Evolutionary conservation across 257 asterid genomes (phyloP), one percentile per base, ranked within the genome.

Genomic region (Penstemon newberryi): DNA sequence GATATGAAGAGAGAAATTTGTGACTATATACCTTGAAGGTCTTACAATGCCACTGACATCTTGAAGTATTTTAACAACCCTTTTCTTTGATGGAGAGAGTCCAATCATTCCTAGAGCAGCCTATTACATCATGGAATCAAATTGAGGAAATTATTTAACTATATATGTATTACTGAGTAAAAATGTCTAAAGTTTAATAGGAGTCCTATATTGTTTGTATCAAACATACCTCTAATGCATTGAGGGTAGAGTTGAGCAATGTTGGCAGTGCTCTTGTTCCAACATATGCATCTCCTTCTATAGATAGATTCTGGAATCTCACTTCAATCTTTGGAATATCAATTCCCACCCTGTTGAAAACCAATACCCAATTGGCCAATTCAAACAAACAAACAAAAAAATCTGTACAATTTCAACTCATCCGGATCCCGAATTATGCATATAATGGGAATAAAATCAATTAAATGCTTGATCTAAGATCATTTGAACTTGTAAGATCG

Each of bases 261-360:
- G 98, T 91, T n/a, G 96, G 96, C 58, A 91, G 87, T 40, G 98
- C 98, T 73, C 98, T 84, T 38, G 79, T 73, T 42, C 96, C 98
- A 38, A 83, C 83, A 79, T 80, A 85, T 49, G 96, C 95, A 77
- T 92, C 96, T 73, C 98, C 98, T 71, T 87, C 88, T 19, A 92
- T 69, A 12, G 85, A 78, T 18, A 92, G 44, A 77, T 87, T 80
- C 85, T 92, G 72, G 44, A 72, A 92, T 71, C 98, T 83, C 70
- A 89, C 96, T 74, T 91, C 98, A 54, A 89, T 79, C 74, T 79
- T 86, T 8, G 98, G 98, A 39, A 89, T 87, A 60, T 92, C 96
- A 66, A 91, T 79, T 7, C 96, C 98, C 4, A 91, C 98, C 80
- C 98, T 85, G 75, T 51, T 3, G 1, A 47, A 42, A 63, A 56